Base-by-base conservation (phyloP, 202 grass and related monocot species). In the Setaria italica region DNA sequence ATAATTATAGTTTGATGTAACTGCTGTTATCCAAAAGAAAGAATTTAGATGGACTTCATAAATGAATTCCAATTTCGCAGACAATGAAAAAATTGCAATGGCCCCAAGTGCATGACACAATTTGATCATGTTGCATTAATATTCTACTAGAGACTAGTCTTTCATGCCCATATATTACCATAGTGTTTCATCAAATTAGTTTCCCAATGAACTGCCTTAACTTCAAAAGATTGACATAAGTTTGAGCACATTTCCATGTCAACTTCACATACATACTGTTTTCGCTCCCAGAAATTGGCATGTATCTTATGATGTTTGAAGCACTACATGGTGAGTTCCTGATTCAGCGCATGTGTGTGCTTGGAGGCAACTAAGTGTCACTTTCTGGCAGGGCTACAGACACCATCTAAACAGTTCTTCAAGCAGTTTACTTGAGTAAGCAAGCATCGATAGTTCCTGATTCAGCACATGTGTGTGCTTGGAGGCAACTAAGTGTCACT, bases 341-440 rank as follows among this genome's bases (percentile, higher is more conserved):
- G n/a, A 72, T 72, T 33, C 13, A 72, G 45, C 13, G 32, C 12
- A 30, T 72, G 48, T 0, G 42, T 7, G 46, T 16, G 41, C 70
- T 72, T 4, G 11, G 46, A 72, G 45, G 70, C 19, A 72, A 51
- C 49, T 73, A 51, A 3, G 4, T 33, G 25, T 25, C 25, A 25
- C 25, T 25, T 25, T 25, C 25, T 49, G 69, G 9, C 7, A n/a
- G 11, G 11, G 11, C n/a, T 72, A 72, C 21, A 5, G n/a, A 49
- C n/a, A 48, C n/a, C 43, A 50, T 12, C 2, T 5, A 51, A 53
- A 51, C 43, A 50, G 59, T 49, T 17, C 29, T 13, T 34, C 32
- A 74, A 79, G 45, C 76, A 19, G 14, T 48, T 62, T 15, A 78
- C 62, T 62, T 47, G 57, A 79, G 42, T 49, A 79, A 34, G 29